These are phyloP conservation scores for Endocalyx cinctus DNA, from an alignment of 2,329 filamentous ascomycete genomes.

Conservation along the genomic window DNA sequence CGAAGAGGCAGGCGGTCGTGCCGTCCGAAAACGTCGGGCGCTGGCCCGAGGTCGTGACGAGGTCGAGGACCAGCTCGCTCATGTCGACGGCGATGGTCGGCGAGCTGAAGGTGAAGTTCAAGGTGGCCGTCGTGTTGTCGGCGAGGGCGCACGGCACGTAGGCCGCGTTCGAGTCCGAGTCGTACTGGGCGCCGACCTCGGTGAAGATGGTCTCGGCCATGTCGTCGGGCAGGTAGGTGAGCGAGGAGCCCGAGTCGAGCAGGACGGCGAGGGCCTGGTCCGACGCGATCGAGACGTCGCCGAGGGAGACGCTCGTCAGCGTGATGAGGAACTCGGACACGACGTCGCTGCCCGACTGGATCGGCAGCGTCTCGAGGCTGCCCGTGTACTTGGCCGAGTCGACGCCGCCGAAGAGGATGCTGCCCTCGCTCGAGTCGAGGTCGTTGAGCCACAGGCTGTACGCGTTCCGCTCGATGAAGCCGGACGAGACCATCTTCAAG, in stretches of 20 bases:
- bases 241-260: constrained; percentile 65
- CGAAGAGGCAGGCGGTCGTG: constrained; percentile 59
- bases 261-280: constrained; percentile 57
- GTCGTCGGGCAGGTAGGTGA: constrained; percentile 60
- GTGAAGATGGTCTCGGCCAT: constrained; percentile 42
- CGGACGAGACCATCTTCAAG: constrained; percentile 55
- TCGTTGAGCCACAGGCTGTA: constrained; percentile 77
- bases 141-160: constrained; percentile 58
- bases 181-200: constrained; percentile 42
- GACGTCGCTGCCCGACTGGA: constrained; percentile 49
- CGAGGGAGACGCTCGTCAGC: constrained; percentile 53
- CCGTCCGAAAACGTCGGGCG: constrained; percentile 50
- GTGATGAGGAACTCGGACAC: constrained; percentile 66
- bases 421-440: constrained; percentile 59
- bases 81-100: constrained; percentile 52
- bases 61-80: constrained; percentile 55
- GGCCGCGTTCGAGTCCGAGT: constrained; percentile 46
- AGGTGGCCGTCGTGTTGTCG: constrained; percentile 29
- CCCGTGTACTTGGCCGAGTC: constrained; percentile 63
- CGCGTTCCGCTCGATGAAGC: constrained; percentile 59
- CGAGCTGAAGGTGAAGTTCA: constrained; percentile 52
- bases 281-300: constrained; percentile 35
- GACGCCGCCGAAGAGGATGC: constrained; percentile 70
- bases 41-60: constrained; percentile 40
- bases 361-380: constrained; percentile 60